Base-by-base conservation (phyloP, 306 rosid species). In the Lithocarpus polystachyus region DNA sequence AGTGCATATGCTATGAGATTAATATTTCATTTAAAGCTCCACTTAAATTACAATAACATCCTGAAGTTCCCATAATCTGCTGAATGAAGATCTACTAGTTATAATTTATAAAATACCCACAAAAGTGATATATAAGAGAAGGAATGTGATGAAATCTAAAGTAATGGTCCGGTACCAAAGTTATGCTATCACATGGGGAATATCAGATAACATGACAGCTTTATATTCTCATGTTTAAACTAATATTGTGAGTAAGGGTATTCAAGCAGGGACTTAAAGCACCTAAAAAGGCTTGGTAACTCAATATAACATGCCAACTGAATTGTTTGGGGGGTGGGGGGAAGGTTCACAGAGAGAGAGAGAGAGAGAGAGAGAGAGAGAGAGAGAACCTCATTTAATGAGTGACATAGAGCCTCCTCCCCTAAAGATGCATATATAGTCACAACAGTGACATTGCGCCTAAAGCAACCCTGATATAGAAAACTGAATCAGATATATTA, bases 371-470 rank as follows among this genome's bases (percentile, higher is more conserved):
- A 51, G 73, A 81, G 79, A 78, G 77, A 74, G 56, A 79, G 88
- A 78, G 75, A 83, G 77, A 79, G 77, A 75, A 93, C 98, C 97
- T 96, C 97, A 79, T 96, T 96, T 84, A 96, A 83, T 5, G 96
- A 96, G 71, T 96, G 93, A 82, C 97, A 91, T 53, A 96, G 74
- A 68, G 99, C 99, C 79, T 90, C 98, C 88, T 91, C 96, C 78
- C 99, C 99, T 74, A 96, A 81, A 54, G 98, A 96, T 59, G 99
- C 86, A 82, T 93, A 96, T 54, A 93, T 93, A 51, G 99, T 96
- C 76, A 96, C 99, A 60, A 96, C 99, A 5, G 97, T 93, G 84
- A 91, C 83, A 77, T 91, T 93, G 85, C 97, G 89, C 83, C 99
- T 88, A 84, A 93, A 93, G 81, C 99, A 93, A 72, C 87, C 96